Evolutionary conservation across 257 asterid species (phyloP), one percentile per base, ranked within the genome.

Genomic region (Buddleja alternifolia): DNA sequence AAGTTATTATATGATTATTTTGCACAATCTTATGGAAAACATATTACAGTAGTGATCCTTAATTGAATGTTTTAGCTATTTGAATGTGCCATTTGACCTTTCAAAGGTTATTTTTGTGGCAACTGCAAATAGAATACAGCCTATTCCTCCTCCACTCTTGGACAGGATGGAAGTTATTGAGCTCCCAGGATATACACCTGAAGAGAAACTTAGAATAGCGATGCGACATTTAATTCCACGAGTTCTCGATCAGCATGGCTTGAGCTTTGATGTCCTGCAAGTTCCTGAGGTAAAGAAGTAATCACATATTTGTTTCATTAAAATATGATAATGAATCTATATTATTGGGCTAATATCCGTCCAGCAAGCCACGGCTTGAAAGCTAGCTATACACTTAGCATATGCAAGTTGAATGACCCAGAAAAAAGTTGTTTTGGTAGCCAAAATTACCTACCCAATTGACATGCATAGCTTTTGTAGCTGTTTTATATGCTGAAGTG

Each of bases 151-250:
- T 14, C 81, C 97, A 36, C 97, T 94, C 64, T 75, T 89, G 61
- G 99, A 94, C 84, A 87, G 99, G 83, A 91, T 94, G 99, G 99
- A 94, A 79, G 92, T 94, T 76, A 94, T 94, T 74, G 97, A 94
- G 82, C 79, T 94, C 78, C 97, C 99, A 63, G 99, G 99, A 74
- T 94, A 94, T 74, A 91, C 98, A 69, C 97, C 96, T 77, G 99
- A 94, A 79, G 99, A 94, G 77, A 94, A 94, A 77, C 95, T 94
- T 41, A 88, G 72, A 78, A 94, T 94, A 77, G 96, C 99, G 23
- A 87, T 82, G 84, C 86, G 71, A 78, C 96, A 94, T 84, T 75
- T 94, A 71, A 78, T 94, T 78, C 99, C 99, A 56, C 84, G 97
- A 68, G 99, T 94, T 72, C 95, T 94, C 61, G 97, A 94, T 81